Evolutionary conservation across 192 early-diverging fungal genomes (phyloP).

Genomic region (Nowakowskiella sp.): DNA sequence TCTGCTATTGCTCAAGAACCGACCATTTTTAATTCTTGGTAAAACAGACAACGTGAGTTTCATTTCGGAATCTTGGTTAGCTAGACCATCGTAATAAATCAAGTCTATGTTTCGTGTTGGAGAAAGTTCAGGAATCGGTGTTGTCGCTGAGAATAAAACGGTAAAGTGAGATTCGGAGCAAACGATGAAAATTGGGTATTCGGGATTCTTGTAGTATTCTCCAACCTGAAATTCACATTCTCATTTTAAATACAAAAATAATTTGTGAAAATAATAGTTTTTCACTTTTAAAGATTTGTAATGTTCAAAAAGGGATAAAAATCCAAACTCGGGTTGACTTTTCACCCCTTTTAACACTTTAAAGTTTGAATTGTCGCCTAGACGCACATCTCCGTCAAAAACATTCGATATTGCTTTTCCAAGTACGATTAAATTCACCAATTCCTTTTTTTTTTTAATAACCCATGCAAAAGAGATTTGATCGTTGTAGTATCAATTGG

Average conservation of each 20-base stretch:
- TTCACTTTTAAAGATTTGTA: conserved; percentile 32
- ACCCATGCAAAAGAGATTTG: conserved; percentile 1
- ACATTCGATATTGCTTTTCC: conserved; percentile 43
- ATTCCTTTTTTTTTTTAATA: conserved; percentile 16
- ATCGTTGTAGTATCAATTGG: too few species aligned
- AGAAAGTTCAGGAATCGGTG: background rate
- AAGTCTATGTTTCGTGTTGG: conserved; percentile 30
- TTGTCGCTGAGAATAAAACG: conserved; percentile 29
- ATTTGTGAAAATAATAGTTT: conserved; percentile 3
- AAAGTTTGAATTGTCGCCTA: conserved; percentile 15
- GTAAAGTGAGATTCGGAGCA: conserved; percentile 48
- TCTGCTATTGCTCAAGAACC: conserved; percentile 1
- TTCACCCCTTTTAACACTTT: conserved; percentile 38
- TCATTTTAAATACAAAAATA: background rate
- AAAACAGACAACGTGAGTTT: conserved; percentile 13
- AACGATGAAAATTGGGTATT: conserved; percentile 42
- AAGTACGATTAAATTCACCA: conserved; percentile 41
- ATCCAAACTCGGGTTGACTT: conserved; percentile 27
- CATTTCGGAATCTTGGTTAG: conserved; percentile 42
- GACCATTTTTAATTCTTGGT: conserved; percentile 6
- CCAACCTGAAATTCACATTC: conserved; percentile 42
- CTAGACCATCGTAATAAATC: conserved; percentile 46
- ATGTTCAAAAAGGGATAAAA: conserved; percentile 43
- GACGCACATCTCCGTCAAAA: conserved; percentile 34
- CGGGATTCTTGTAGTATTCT: conserved; percentile 31